Percentiles rank a stretch among this genome's conserved stretches.
phyloP scores from a whole-genome alignment of 805 yeast genomes.

The Yarrowia sp. region DNA sequence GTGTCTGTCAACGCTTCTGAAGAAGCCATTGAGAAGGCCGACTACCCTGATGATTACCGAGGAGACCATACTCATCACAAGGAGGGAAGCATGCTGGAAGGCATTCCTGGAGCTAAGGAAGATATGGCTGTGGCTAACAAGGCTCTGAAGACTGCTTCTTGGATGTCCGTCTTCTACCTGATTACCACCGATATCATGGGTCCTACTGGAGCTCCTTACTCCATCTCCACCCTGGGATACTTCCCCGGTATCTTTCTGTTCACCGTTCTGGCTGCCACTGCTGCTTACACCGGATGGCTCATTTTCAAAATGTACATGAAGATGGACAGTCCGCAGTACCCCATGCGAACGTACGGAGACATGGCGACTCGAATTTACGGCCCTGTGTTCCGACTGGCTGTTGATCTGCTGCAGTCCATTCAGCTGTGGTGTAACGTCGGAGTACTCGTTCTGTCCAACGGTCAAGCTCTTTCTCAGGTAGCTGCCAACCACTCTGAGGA shows the following conservation, averaged over 20 bases:
- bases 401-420: slow-evolving; percentile 44
- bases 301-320: slow-evolving; percentile 42
- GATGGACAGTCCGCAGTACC: slow-evolving; percentile 46
- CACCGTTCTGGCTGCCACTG: slow-evolving; percentile 44
- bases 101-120: slow-evolving; percentile 17
- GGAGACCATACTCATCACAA: slow-evolving; percentile 4
- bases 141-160: slow-evolving; percentile 33
- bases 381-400: slow-evolving; percentile 37
- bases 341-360: slow-evolving; percentile 46
- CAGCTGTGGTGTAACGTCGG: slow-evolving; percentile 49
- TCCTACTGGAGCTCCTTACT: slow-evolving; percentile 49
- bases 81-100: not conserved
- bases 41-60: slow-evolving; percentile 13
- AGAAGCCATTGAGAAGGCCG: not conserved
- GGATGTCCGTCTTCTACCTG: slow-evolving; percentile 44
- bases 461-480: slow-evolving; percentile 46
- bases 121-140: slow-evolving; percentile 30
- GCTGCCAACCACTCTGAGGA: slow-evolving; percentile 28
- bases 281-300: slow-evolving; percentile 46
- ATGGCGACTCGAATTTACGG: slow-evolving; percentile 45
- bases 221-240: slow-evolving; percentile 46
- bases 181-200: slow-evolving; percentile 51
- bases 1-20: not conserved
- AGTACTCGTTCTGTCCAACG: slow-evolving; percentile 44
- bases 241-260: slow-evolving; percentile 48